Evolutionary conservation across 2,329 filamentous ascomycete species (phyloP).

Genomic region (Herpotrichia juniperi): DNA sequence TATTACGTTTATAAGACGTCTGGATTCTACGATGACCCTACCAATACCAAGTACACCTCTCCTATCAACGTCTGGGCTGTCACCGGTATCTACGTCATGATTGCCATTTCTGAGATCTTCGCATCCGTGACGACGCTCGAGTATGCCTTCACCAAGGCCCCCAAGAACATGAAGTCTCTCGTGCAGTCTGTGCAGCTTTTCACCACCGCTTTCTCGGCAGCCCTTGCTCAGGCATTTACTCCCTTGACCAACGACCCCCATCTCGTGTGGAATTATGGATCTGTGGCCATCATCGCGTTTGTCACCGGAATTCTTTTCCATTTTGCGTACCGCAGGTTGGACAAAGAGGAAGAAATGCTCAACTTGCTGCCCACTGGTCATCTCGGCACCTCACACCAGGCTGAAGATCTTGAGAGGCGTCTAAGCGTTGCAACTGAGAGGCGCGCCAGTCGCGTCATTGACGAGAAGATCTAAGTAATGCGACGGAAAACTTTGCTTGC

Average conservation of each 20-base stretch:
- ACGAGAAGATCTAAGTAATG: background rate
- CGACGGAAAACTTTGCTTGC: too few relatives aligned
- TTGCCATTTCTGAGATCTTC: constrained; percentile 66
- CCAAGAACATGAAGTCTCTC: constrained; percentile 63
- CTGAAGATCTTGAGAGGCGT: constrained; percentile 36
- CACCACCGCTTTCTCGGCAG: constrained; percentile 41
- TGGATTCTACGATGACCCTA: constrained; percentile 47
- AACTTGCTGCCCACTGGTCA: constrained; percentile 48
- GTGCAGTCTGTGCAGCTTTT: constrained; percentile 46
- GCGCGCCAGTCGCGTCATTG: background rate
- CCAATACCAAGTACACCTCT: constrained; percentile 44
- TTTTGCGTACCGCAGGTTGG: constrained; percentile 38
- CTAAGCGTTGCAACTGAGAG: background rate
- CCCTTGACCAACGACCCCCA: too few relatives aligned
- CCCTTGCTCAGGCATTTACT: constrained; percentile 31
- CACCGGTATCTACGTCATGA: constrained; percentile 58
- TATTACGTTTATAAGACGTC: constrained; percentile 54
- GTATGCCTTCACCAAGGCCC: constrained; percentile 76
- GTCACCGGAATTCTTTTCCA: constrained; percentile 39
- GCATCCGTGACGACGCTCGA: constrained; percentile 72
- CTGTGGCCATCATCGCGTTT: constrained; percentile 44
- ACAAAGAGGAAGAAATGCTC: constrained; percentile 43
- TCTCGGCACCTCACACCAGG: constrained; percentile 34
- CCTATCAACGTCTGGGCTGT: constrained; percentile 62
- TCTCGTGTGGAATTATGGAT: constrained; percentile 43